Evolutionary conservation across 306 rosid species (phyloP).

Genomic region (Trichosanthes cucumerina): DNA sequence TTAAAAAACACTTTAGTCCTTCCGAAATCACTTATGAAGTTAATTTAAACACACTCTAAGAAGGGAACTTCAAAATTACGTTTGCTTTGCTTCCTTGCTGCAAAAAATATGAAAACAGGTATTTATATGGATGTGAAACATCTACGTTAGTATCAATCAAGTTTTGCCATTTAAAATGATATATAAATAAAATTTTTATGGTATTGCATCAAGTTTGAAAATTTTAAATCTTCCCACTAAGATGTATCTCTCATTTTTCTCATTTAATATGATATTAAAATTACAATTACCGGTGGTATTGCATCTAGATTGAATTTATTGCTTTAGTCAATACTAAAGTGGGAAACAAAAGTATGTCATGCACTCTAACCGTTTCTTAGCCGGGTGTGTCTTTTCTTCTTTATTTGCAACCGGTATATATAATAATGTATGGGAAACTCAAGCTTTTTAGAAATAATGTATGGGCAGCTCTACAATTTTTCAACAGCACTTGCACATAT

Average conservation of each 20-base stretch:
- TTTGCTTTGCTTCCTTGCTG: background rate
- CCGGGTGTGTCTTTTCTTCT: background rate
- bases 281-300: background rate
- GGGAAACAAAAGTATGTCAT: background rate
- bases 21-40: background rate
- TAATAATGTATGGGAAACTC: background rate
- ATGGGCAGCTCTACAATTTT: background rate
- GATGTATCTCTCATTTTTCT: background rate
- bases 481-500: background rate
- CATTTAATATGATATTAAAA: background rate
- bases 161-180: background rate
- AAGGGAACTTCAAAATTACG: background rate
- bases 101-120: background rate
- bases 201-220: background rate
- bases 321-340: background rate
- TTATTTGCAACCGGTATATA: background rate
- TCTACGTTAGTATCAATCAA: background rate
- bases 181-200: background rate
- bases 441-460: background rate
- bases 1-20: background rate
- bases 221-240: background rate
- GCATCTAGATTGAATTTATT: background rate
- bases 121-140: background rate
- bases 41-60: background rate
- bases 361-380: background rate